Evolutionary conservation across 2,329 filamentous ascomycete species (phyloP), one percentile per base, ranked within the genome.

Genomic region (Tolypocladium album): DNA sequence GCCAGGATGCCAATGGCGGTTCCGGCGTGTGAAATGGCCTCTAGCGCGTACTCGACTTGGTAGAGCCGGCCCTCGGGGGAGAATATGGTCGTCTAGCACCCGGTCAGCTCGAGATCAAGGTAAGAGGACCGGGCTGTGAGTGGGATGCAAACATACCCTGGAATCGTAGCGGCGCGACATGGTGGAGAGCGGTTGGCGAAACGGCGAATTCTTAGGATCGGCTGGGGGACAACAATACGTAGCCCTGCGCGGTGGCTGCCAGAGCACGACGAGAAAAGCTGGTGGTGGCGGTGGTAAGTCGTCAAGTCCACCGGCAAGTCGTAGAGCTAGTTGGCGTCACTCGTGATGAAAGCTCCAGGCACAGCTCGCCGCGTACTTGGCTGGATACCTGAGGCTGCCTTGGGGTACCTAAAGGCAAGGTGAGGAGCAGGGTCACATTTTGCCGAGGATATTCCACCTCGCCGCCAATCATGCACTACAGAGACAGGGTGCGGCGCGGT

Each of bases 121-220:
- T 53, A 27, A 5, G 7, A 36, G 17, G 31, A 17, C 53, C 45
- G 57, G 39, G 8, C n/a, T 39, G 31, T 12, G 40, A 36, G 8
- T 8, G 56, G 57, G 47, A 55, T 69, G 63, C 64, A 67, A 75
- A 79, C 88, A 76, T 82, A 96, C 92, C 81, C 92, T 86, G 72
- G 92, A 96, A 87, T 97, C 92, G 81, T 97, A 97, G 82, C 92
- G 88, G 80, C 92, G 89, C 76, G 92, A 96, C 92, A 97, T 97
- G 77, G 69, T 81, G 77, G 68, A 61, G 45, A 40, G 59, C 31
- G 39, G 58, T 52, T 55, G 27, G 57, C 52, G 47, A 47, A 36
- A 22, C 31, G 50, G 15, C n/a, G 50, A 38, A n/a, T 22, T 36
- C 9, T 22, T 11, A 36, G 31, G 20, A 11, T n/a, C 22, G 17